Conservation (phyloP, 2,329 filamentous ascomycete genomes). For the Clonostachys byssicola region DNA sequence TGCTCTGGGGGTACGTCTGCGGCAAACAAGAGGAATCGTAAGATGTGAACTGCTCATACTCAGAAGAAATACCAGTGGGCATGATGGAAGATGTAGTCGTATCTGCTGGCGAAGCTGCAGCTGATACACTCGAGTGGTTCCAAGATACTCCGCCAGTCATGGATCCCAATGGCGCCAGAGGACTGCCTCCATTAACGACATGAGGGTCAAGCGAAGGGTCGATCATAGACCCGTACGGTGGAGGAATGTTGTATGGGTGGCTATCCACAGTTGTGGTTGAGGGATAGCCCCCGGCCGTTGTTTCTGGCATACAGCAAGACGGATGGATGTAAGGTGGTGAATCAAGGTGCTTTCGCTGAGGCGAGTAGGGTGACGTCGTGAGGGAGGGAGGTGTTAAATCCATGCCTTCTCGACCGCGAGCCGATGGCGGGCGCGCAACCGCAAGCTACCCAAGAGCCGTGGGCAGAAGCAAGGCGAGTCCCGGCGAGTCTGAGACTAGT, state of each 20-base stretch:
- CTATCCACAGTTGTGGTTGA: not conserved
- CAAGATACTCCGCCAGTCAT: slow-evolving; percentile 36
- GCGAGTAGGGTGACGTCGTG: slow-evolving; percentile 11
- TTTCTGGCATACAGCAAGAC: slow-evolving; percentile 1
- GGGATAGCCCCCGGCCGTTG: not conserved
- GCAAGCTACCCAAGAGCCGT: too few species aligned
- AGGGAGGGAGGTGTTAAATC: slow-evolving; percentile 12
- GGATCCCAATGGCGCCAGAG: slow-evolving; percentile 21
- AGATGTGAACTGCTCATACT: slow-evolving; percentile 46
- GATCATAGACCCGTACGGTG: slow-evolving; percentile 25
- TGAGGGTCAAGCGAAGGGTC: slow-evolving; percentile 29
- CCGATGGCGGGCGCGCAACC: too few species aligned
- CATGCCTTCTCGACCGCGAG: slow-evolving; percentile 4
- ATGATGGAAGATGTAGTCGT: slow-evolving; percentile 35
- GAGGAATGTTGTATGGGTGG: slow-evolving; percentile 1
- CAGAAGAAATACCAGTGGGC: slow-evolving; percentile 36
- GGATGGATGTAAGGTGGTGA: slow-evolving; percentile 1
- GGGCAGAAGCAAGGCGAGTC: too few species aligned
- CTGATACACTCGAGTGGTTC: slow-evolving; percentile 31
- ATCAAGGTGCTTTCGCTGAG: slow-evolving; percentile 3
- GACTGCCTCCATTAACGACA: slow-evolving; percentile 19
- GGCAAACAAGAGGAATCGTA: slow-evolving; percentile 33
- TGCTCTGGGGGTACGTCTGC: slow-evolving; percentile 12
- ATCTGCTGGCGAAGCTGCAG: slow-evolving; percentile 19
- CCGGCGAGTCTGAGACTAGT: too few species aligned